Base-by-base conservation (phyloP, 345 rosid genomes). In the Hypericum androsaemum region DNA sequence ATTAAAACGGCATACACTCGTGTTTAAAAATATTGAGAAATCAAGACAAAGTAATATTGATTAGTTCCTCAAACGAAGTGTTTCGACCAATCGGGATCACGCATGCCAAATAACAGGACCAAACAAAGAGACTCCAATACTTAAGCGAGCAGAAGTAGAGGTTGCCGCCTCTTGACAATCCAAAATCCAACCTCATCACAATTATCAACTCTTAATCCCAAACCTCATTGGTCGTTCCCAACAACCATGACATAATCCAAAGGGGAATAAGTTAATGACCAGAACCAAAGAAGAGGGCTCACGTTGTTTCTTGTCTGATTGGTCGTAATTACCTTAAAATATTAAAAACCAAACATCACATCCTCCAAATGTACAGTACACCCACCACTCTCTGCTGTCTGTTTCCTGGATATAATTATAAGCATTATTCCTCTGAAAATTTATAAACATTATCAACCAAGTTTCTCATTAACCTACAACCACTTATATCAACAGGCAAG, bases 361-460 rank as follows among this genome's bases (percentile, higher is more conserved):
- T 64, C 58, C 14, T 70, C 74, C 78, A 75, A 75, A 49, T 12
- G 17, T 70, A 53, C 71, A 72, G 61, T 75, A 53, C 62, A 46
- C 65, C 74, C 41, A 59, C 7, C 52, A 15, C 60, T 47, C 32
- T 42, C 55, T 40, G 41, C 58, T 59, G 74, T 53, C 76, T 68
- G 17, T 38, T 64, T 66, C 66, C 50, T 22, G 32, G 32, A 22
- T 22, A 22, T 22, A 22, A 22, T 4, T 22, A 4, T 22, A 4
- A 22, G 32, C 32, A 22, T 22, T 22, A 22, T 22, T 22, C 32
- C 32, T 22, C 1, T 4, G 32, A 22, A 22, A 22, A 22, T 22
- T 22, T 11, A 60, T 44, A 50, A 41, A 52, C 8, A 48, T 16
- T 52, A 45, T 50, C 40, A 49, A 45, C 59, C 48, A 12, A 15